Evolutionary conservation across 148 eudicot genomes (phyloP).

Genomic region (Fagopyrum homotropicum): DNA sequence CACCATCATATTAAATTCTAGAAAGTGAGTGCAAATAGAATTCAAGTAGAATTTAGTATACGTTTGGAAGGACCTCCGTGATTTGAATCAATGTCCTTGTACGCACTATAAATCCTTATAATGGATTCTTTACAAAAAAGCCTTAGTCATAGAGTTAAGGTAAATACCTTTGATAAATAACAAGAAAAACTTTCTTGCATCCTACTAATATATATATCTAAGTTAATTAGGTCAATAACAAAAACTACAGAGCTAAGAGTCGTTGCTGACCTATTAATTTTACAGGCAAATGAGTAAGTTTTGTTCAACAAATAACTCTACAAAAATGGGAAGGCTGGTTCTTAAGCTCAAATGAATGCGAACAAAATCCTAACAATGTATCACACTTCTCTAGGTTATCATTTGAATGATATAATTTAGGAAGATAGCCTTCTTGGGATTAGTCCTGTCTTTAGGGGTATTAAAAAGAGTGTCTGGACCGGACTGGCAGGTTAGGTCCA

Average conservation of each 20-base stretch:
- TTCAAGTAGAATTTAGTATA: neutral
- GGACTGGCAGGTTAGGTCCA: too few relatives aligned
- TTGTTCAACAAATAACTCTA: neutral
- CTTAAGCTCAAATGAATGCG: neutral
- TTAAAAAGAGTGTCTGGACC: too few relatives aligned
- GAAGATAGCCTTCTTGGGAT: neutral
- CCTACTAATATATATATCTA: neutral
- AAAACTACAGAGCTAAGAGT: neutral
- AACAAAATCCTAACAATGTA: neutral
- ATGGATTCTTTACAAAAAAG: neutral
- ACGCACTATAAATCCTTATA: neutral
- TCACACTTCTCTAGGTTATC: neutral
- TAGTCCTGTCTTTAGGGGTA: neutral
- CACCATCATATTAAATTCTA: neutral
- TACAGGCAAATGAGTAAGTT: neutral
- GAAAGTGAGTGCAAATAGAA: neutral
- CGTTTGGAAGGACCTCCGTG: neutral
- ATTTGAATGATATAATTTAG: neutral
- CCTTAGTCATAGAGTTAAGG: slow-evolving; percentile 1
- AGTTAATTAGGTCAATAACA: neutral
- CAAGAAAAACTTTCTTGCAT: neutral
- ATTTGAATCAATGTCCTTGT: neutral
- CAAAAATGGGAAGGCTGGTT: neutral
- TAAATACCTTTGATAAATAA: neutral
- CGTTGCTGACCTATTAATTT: neutral